Evolutionary conservation across 2,329 filamentous ascomycete species (phyloP).

Genomic region (Capronia americana): DNA sequence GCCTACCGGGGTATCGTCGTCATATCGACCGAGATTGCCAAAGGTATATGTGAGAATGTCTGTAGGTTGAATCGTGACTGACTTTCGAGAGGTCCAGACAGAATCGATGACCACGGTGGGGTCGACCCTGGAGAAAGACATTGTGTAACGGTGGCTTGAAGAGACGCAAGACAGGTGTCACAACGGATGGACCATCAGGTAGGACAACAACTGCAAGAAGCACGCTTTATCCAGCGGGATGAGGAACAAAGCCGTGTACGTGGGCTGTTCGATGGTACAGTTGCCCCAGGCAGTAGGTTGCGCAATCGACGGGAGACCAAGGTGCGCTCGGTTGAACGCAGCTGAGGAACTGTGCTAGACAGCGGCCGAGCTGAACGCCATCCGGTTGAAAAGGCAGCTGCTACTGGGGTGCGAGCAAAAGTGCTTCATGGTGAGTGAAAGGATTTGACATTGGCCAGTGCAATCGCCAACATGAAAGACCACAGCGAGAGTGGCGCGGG

Average conservation of each 20-base stretch:
- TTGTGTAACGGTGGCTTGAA: slow-evolving; percentile 36
- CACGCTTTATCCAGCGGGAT: slow-evolving; percentile 16
- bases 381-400: neutral
- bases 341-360: too few relatives aligned
- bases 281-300: neutral
- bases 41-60: slow-evolving; percentile 54
- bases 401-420: neutral
- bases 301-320: neutral
- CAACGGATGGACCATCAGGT: slow-evolving; percentile 26
- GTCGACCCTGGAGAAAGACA: slow-evolving; percentile 25
- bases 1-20: slow-evolving; percentile 45
- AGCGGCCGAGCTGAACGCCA: neutral
- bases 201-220: slow-evolving; percentile 22
- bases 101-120: slow-evolving; percentile 6
- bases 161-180: slow-evolving; percentile 28
- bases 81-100: slow-evolving; percentile 27
- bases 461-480: neutral
- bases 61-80: slow-evolving; percentile 22
- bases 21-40: slow-evolving; percentile 45
- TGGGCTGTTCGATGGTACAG: neutral
- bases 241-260: slow-evolving; percentile 8
- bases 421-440: neutral
- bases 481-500: neutral
- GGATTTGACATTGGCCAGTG: neutral
- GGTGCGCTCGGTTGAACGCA: neutral